A percentile compares a stretch with the other conserved stretches of the same genome.
Evolutionary conservation across 108 stramenopile genomes (phyloP).

Genomic region (Pseudonitzschia pungens): DNA sequence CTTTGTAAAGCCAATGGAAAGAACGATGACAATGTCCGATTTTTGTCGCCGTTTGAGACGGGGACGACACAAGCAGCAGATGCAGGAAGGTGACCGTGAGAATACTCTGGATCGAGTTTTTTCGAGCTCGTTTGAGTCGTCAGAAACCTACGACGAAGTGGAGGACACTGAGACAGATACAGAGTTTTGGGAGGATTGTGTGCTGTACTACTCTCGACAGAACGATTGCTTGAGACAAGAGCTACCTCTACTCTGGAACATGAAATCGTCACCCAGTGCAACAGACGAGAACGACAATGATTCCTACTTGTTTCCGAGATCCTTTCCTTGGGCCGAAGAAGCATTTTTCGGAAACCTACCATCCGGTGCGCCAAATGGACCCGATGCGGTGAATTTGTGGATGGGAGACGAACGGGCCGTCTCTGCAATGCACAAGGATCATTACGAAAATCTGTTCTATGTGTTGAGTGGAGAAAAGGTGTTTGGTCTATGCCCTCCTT

Average conservation of each 20-base stretch:
- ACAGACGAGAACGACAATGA: neutral
- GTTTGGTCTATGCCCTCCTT: constrained; percentile 88
- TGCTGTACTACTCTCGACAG: constrained; percentile 81
- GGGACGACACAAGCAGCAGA: constrained; percentile 4
- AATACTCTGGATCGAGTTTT: constrained; percentile 8
- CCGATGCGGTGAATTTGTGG: constrained; percentile 95
- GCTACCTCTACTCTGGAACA: constrained; percentile 41
- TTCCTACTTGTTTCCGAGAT: constrained; percentile 12
- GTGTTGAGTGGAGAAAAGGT: constrained; percentile 91
- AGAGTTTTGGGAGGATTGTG: constrained; percentile 19
- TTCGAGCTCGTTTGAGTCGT: neutral
- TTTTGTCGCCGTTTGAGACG: constrained; percentile 51
- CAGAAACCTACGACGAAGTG: neutral
- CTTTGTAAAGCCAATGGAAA: constrained; percentile 85
- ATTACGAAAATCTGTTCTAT: constrained; percentile 94
- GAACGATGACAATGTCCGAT: constrained; percentile 60
- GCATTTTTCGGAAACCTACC: constrained; percentile 1
- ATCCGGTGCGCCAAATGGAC: neutral
- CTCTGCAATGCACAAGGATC: constrained; percentile 95
- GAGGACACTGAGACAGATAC: neutral
- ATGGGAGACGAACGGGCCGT: constrained; percentile 88
- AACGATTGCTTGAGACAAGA: constrained; percentile 88
- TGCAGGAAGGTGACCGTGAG: neutral
- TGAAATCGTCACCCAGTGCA: constrained; percentile 12
- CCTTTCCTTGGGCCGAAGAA: constrained; percentile 22